These are phyloP conservation scores for Aureobasidium sp. DNA, from an alignment of 2,329 filamentous ascomycete genomes.

Conservation along the genomic window DNA sequence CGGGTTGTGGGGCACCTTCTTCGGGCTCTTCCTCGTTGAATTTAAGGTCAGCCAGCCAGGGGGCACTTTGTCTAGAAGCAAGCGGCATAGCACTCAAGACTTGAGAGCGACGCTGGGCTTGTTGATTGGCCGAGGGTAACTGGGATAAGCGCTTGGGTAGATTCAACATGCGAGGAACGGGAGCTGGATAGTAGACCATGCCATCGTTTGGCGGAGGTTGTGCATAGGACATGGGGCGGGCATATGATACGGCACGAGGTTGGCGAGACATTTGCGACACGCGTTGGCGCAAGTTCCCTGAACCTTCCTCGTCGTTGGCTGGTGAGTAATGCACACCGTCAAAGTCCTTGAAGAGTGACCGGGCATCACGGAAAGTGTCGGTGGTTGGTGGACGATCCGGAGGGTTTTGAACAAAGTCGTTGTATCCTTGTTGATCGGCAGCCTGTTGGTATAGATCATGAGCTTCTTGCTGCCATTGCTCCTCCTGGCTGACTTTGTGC, in stretches of 20 bases:
- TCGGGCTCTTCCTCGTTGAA: background rate
- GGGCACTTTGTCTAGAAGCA: constrained; percentile 45
- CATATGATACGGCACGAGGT: constrained; percentile 13
- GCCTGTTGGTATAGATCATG: background rate
- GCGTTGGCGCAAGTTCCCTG: background rate
- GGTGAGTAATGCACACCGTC: constrained; percentile 69
- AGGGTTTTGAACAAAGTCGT: constrained; percentile 1
- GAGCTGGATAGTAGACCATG: constrained; percentile 94
- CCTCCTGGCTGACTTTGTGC: background rate
- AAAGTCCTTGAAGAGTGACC: constrained; percentile 67
- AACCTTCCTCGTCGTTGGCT: constrained; percentile 30
- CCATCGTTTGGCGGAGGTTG: constrained; percentile 56
- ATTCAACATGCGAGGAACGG: constrained; percentile 88
- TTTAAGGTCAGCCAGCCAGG: constrained; percentile 30
- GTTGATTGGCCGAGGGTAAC: constrained; percentile 53
- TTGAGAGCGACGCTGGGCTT: constrained; percentile 66
- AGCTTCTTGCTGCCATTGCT: constrained; percentile 1
- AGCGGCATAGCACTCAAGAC: constrained; percentile 56
- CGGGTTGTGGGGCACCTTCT: constrained; percentile 12
- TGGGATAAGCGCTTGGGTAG: constrained; percentile 81
- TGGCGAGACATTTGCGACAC: constrained; percentile 13
- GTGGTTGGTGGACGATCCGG: constrained; percentile 43
- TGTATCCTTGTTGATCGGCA: background rate
- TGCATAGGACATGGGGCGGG: constrained; percentile 49
- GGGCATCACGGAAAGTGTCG: constrained; percentile 57